Conservation (phyloP, 2,329 filamentous ascomycete species). For the Alternaria consortialis region DNA sequence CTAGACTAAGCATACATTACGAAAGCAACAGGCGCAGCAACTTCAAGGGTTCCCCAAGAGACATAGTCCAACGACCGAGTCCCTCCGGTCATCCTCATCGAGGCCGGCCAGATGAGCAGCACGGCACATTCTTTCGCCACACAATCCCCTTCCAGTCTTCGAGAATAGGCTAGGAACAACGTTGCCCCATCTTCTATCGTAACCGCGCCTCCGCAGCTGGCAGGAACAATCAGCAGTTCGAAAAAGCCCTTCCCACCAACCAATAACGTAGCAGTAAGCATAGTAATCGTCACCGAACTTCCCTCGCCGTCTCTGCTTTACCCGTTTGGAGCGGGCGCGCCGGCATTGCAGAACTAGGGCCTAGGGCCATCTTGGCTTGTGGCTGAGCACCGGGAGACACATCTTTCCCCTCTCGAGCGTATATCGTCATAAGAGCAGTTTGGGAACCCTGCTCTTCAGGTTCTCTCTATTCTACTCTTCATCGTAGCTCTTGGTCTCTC, state of each 20-base stretch:
- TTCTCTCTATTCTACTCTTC: slow-evolving; percentile 2
- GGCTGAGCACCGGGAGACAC: slow-evolving; percentile 20
- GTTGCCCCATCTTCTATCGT: background rate
- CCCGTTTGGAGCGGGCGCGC: background rate
- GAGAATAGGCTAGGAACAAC: background rate
- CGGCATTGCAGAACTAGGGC: background rate
- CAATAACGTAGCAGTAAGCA: background rate
- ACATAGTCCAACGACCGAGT: slow-evolving; percentile 1
- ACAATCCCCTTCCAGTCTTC: background rate
- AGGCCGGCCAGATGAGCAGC: background rate
- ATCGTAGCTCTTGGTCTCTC: slow-evolving; percentile 16
- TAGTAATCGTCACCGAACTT: background rate
- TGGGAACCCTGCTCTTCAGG: slow-evolving; percentile 1
- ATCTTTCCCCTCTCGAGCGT: slow-evolving; percentile 17
- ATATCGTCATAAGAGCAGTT: slow-evolving; percentile 19
- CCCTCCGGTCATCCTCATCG: background rate
- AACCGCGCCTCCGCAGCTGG: slow-evolving; percentile 7
- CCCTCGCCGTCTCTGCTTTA: slow-evolving; percentile 10
- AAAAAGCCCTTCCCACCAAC: background rate
- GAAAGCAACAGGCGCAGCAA: slow-evolving; percentile 6
- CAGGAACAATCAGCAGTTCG: slow-evolving; percentile 7
- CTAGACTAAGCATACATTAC: background rate
- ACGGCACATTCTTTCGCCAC: background rate
- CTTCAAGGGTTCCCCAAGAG: background rate
- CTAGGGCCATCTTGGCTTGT: slow-evolving; percentile 17